phyloP scores from a whole-genome alignment of 2,329 filamentous ascomycete species.

The Fusarium sublunatum region DNA sequence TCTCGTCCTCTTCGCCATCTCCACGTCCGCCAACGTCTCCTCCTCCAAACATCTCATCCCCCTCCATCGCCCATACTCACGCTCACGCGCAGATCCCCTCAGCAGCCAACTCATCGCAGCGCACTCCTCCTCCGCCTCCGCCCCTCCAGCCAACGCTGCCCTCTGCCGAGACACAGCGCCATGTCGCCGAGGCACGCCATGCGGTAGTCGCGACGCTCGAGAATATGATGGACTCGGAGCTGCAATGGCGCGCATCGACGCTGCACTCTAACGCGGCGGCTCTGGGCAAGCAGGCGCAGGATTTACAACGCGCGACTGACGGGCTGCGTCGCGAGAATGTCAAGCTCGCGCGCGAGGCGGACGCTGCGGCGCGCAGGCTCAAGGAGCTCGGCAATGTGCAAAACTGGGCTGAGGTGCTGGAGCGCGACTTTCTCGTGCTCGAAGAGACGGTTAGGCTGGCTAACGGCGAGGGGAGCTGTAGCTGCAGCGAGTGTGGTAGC shows the following conservation, averaged over 20 bases:
- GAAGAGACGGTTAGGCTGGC: constrained; percentile 73
- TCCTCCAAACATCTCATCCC: constrained; percentile 41
- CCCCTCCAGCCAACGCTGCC: constrained; percentile 54
- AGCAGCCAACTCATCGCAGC: constrained; percentile 9
- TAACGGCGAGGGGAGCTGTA: constrained; percentile 53
- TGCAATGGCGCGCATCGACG: constrained; percentile 73
- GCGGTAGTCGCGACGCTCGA: constrained; percentile 73
- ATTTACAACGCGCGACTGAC: constrained; percentile 69
- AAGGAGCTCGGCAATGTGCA: constrained; percentile 86
- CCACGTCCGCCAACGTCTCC: constrained; percentile 42
- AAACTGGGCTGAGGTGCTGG: constrained; percentile 88
- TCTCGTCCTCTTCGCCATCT: constrained; percentile 36
- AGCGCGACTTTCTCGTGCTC: constrained; percentile 71
- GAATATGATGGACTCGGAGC: constrained; percentile 75
- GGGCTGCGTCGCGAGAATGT: constrained; percentile 72
- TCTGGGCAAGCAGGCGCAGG: constrained; percentile 74
- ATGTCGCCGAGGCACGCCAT: constrained; percentile 67
- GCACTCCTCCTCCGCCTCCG: constrained; percentile 31
- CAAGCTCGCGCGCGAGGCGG: constrained; percentile 72
- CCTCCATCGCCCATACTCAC: constrained; percentile 38
- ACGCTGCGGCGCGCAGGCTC: constrained; percentile 70
- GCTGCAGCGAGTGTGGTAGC: constrained; percentile 54
- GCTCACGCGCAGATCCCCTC: constrained; percentile 32
- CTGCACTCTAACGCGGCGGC: constrained; percentile 76
- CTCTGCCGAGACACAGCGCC: constrained; percentile 56